Evolutionary conservation across 169 alveolate species (phyloP), one percentile per base, ranked within the genome.

Genomic region (Babesia bigemina): DNA sequence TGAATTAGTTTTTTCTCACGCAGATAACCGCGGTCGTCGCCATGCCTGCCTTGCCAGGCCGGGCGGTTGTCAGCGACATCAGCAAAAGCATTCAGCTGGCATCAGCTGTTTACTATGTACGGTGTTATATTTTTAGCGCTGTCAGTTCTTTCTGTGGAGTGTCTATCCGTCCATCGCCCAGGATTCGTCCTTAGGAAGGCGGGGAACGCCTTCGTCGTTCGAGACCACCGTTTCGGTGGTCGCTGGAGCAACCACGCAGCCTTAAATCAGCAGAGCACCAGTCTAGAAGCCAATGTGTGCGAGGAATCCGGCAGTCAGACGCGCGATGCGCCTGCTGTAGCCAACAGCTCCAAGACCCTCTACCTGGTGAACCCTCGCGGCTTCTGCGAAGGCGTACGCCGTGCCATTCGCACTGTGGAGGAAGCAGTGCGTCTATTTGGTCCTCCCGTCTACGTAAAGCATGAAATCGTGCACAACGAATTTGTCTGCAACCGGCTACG

Each of bases 381-480:
- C 21, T 92, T 92, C 81, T 92, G 96, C 55, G 94, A 90, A 48
- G 96, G 96, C 21, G 96, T 92, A 19, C 60, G 88, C 39, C 66
- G 96, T 19, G 96, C 96, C 13, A 87, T 92, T 26, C 86, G 76
- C 24, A 91, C 93, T 7, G 96, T 92, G n/a, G 93, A 92, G 59
- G 92, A 90, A 29, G 89, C 93, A 2, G 79, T 92, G n/a, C 69
- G 90, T 29, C 28, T 88, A 19, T 89, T 86, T 61, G 93, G 93
- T 6, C 90, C 95, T 0, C 92, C 93, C 26, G 83, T 92, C 14
- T 92, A 91, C 57, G 95, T 92, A 28, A 88, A 91, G 57, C 96
- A 92, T 39, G 92, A 91, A 62, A 92, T 92, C 29, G 96, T 92
- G 16, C 96, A 92, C 78, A 92, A 92, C 65, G 94, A 91, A 59